These are phyloP conservation scores for Verticillium dahliae DNA, from an alignment of 2,329 filamentous ascomycete species.

Conservation along the genomic window DNA sequence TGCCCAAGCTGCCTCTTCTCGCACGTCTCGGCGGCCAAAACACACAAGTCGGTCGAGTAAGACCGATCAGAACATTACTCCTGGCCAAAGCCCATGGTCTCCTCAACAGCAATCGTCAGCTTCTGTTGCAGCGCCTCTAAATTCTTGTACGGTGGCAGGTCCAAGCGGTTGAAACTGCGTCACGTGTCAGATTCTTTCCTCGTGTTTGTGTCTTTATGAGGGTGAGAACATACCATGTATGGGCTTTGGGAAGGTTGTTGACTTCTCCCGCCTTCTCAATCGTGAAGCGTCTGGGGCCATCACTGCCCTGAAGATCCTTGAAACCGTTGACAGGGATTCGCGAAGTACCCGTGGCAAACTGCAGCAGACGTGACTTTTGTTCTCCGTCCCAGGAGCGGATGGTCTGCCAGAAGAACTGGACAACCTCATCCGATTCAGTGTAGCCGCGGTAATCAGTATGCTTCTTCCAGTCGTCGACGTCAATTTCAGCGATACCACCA, in stretches of 20 bases:
- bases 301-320: slow-evolving; percentile 96
- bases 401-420: slow-evolving; percentile 98
- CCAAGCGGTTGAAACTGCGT: slow-evolving; percentile 87
- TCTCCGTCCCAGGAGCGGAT: slow-evolving; percentile 96
- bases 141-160: slow-evolving; percentile 87
- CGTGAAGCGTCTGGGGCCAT: slow-evolving; percentile 90
- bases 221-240: slow-evolving; percentile 74
- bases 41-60: background rate
- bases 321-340: slow-evolving; percentile 98
- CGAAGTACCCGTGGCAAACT: slow-evolving; percentile 96
- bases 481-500: slow-evolving; percentile 98
- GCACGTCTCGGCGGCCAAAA: background rate
- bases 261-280: slow-evolving; percentile 97
- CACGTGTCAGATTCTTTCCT: slow-evolving; percentile 13
- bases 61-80: slow-evolving; percentile 51
- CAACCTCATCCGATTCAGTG: slow-evolving; percentile 94
- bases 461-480: slow-evolving; percentile 99
- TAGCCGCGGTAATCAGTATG: slow-evolving; percentile 98
- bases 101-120: slow-evolving; percentile 93
- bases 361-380: slow-evolving; percentile 91
- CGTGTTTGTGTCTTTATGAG: background rate
- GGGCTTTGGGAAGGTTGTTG: slow-evolving; percentile 86
- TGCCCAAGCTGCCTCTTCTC: background rate
- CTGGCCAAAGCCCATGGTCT: slow-evolving; percentile 98
- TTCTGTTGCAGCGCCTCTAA: slow-evolving; percentile 82